A percentile compares a stretch with the other conserved stretches of the same genome.
phyloP scores from a whole-genome alignment of 768 basidiomycete species.

The Leccinum aurantiacum region DNA sequence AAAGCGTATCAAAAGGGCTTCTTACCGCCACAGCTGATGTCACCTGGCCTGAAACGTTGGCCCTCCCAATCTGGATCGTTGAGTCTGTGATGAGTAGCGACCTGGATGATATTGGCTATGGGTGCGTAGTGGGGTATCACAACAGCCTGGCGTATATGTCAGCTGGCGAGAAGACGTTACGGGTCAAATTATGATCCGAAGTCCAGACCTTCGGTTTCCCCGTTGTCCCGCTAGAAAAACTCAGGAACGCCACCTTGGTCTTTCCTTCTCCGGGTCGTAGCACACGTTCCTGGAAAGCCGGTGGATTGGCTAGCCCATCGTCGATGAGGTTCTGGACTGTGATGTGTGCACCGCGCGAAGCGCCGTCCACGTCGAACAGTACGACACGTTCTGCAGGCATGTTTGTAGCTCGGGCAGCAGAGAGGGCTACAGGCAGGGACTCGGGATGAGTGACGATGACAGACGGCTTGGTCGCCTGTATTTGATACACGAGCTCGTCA shows the following conservation, averaged over 20 bases:
- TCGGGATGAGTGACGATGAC: slow-evolving; percentile 50
- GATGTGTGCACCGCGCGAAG: slow-evolving; percentile 15
- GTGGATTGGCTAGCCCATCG: slow-evolving; percentile 42
- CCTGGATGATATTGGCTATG: slow-evolving; percentile 63
- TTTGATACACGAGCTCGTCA: slow-evolving; percentile 60
- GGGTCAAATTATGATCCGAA: neutral
- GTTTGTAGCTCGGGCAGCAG: slow-evolving; percentile 43
- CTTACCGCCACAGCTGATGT: slow-evolving; percentile 58
- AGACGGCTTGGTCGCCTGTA: slow-evolving; percentile 46
- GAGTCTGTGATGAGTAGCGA: slow-evolving; percentile 52
- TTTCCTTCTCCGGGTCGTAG: slow-evolving; percentile 60
- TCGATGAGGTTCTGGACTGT: slow-evolving; percentile 50
- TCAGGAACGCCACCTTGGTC: slow-evolving; percentile 68
- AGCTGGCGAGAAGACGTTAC: neutral
- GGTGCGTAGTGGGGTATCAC: slow-evolving; percentile 59
- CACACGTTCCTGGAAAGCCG: slow-evolving; percentile 48
- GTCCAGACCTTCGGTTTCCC: slow-evolving; percentile 65
- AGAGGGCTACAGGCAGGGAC: slow-evolving; percentile 41
- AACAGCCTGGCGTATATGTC: slow-evolving; percentile 43
- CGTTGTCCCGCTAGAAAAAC: slow-evolving; percentile 76
- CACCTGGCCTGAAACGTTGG: slow-evolving; percentile 57
- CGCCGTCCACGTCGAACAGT: slow-evolving; percentile 34
- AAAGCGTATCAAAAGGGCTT: neutral
- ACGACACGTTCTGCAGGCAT: slow-evolving; percentile 47
- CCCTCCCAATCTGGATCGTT: slow-evolving; percentile 46